Percentiles rank a stretch among this genome's conserved stretches.
Conservation (phyloP, 1,284 basidiomycete species). For the Moesziomyces sp. region DNA sequence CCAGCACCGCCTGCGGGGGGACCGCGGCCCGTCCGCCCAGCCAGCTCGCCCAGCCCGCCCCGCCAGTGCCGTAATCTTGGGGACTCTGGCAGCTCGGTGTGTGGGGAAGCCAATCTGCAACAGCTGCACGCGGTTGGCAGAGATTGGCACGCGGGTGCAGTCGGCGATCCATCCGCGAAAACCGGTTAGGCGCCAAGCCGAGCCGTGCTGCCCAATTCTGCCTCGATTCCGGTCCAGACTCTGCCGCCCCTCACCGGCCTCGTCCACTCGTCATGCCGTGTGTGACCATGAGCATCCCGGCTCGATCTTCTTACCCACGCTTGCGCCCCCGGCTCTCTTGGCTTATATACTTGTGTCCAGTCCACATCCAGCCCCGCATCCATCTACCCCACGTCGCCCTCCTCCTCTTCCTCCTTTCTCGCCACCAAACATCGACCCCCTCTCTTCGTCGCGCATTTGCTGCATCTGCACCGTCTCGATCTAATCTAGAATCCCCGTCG, state of each 20-base stretch:
- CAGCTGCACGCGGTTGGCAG: too few species aligned
- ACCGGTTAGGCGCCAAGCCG: constrained; percentile 12
- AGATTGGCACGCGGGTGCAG: too few species aligned
- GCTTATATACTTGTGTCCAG: constrained; percentile 13
- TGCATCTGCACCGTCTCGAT: not conserved
- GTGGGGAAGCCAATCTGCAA: too few species aligned
- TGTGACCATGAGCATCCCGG: not conserved
- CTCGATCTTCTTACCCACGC: constrained; percentile 2
- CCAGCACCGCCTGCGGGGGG: constrained; percentile 11
- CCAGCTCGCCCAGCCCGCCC: too few species aligned
- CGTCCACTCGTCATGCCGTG: not conserved
- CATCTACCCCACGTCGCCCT: constrained; percentile 1
- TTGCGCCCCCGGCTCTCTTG: not conserved
- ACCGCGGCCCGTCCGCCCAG: not conserved
- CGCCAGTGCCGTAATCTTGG: too few species aligned
- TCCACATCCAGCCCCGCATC: not conserved
- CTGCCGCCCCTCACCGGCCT: not conserved
- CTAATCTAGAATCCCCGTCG: not conserved
- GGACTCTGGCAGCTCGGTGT: too few species aligned
- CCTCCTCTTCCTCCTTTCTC: not conserved
- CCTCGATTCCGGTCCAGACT: not conserved
- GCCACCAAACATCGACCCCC: not conserved
- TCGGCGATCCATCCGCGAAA: too few species aligned
- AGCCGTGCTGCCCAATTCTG: not conserved
- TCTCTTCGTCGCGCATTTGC: not conserved